Evolutionary conservation across 306 rosid species (phyloP).

Genomic region (Trifolium repens): DNA sequence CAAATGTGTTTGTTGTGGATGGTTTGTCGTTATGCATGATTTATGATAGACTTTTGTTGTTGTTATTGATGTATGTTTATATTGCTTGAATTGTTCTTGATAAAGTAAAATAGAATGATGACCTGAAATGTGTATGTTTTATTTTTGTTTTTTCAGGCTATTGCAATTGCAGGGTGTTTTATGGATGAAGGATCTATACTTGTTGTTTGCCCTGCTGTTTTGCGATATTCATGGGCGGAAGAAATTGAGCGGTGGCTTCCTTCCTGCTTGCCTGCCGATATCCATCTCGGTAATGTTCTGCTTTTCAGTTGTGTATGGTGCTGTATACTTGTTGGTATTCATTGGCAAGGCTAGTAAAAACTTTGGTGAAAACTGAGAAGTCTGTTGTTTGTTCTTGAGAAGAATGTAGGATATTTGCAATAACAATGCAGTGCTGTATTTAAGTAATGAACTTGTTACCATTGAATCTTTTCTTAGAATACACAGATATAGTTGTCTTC

Average conservation of each 20-base stretch:
- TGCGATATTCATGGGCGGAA: conserved; percentile 96
- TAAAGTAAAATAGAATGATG: background rate
- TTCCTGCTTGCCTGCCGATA: conserved; percentile 78
- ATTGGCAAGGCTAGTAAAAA: background rate
- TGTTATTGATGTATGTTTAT: background rate
- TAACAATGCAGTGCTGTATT: conserved; percentile 1
- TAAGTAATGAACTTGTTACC: background rate
- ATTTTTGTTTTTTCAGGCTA: conserved; percentile 61
- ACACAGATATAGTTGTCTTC: background rate
- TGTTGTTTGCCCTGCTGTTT: conserved; percentile 93
- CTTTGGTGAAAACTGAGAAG: conserved; percentile 17
- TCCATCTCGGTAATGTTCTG: conserved; percentile 73
- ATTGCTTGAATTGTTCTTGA: background rate
- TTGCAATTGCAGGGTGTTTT: conserved; percentile 89
- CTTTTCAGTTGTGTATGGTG: background rate
- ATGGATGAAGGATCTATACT: conserved; percentile 80
- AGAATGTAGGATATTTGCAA: conserved; percentile 21
- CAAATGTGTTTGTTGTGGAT: background rate
- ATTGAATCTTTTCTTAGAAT: conserved; percentile 15
- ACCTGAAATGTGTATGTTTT: conserved; percentile 5
- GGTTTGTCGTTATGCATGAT: background rate
- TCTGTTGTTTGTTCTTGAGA: conserved; percentile 34
- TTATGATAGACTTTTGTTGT: background rate
- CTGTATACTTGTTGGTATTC: conserved; percentile 20
- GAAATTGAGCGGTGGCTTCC: conserved; percentile 98